These are phyloP conservation scores for Populus deltoides DNA, from an alignment of 345 rosid genomes.

Conservation along the genomic window DNA sequence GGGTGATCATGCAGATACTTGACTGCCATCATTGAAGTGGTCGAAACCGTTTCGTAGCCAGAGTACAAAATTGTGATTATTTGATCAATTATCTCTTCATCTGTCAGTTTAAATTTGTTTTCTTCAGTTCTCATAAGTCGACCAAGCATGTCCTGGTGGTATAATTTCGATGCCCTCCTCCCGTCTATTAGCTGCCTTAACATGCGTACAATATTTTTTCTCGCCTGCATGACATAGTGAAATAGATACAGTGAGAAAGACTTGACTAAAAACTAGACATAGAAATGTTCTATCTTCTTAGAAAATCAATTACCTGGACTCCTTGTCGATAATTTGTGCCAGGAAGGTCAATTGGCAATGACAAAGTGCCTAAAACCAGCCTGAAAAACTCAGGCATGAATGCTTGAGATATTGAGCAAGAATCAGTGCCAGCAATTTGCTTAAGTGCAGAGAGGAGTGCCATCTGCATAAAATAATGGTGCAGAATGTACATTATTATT, in stretches of 20 bases:
- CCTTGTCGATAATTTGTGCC: constrained; percentile 73
- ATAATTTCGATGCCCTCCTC: constrained; percentile 47
- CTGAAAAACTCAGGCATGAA: constrained; percentile 65
- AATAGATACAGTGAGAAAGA: neutral
- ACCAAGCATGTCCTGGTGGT: constrained; percentile 62
- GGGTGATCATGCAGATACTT: constrained; percentile 78
- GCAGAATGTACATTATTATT: neutral
- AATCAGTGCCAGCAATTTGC: constrained; percentile 50
- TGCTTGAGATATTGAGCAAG: constrained; percentile 27
- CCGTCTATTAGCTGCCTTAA: constrained; percentile 44
- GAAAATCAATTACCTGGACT: constrained; percentile 42
- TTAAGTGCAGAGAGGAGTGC: constrained; percentile 55
- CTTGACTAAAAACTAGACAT: neutral
- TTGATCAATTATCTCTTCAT: constrained; percentile 73
- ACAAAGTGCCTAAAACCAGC: constrained; percentile 70
- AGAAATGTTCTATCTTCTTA: neutral
- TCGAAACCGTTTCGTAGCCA: constrained; percentile 79
- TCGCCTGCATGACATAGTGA: constrained; percentile 37
- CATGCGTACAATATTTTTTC: constrained; percentile 46
- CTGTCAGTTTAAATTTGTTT: constrained; percentile 41
- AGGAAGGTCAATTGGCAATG: constrained; percentile 73
- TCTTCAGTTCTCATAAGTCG: constrained; percentile 49
- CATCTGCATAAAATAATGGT: constrained; percentile 44
- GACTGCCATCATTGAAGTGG: constrained; percentile 78
- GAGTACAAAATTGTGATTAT: constrained; percentile 66